phyloP scores from a whole-genome alignment of 2,329 filamentous ascomycete genomes.

The Neospermospora avenae region DNA sequence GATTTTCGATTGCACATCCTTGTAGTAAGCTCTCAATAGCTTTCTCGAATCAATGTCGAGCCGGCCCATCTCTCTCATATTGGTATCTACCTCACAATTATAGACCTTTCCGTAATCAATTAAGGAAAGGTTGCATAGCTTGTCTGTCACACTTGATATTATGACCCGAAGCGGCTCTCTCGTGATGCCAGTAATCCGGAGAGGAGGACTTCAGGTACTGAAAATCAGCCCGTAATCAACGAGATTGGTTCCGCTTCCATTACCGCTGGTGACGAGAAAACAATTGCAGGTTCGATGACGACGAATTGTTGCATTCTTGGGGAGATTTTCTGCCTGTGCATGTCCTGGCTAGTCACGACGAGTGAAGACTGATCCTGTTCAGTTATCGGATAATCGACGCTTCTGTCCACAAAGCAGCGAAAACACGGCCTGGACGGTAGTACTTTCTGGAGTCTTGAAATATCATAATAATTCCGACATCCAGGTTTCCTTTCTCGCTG shows the following conservation, averaged over 20 bases:
- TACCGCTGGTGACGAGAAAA: conserved; percentile 23
- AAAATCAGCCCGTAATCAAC: conserved; percentile 26
- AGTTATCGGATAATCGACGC: neutral
- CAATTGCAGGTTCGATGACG: conserved; percentile 24
- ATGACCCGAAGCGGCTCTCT: conserved; percentile 18
- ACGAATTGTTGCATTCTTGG: conserved; percentile 27
- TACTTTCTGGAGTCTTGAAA: neutral
- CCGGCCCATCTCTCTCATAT: conserved; percentile 26
- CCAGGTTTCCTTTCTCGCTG: neutral
- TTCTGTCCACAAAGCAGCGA: neutral
- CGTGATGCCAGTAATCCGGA: conserved; percentile 8
- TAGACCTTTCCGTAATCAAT: conserved; percentile 26
- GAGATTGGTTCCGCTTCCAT: conserved; percentile 20
- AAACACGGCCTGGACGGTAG: neutral
- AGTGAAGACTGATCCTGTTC: conserved; percentile 18
- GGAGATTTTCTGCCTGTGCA: conserved; percentile 19
- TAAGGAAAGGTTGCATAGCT: conserved; percentile 17
- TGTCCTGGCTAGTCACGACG: conserved; percentile 8
- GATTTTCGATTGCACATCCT: too few relatives aligned
- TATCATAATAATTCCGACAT: too few relatives aligned
- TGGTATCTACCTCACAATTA: conserved; percentile 27
- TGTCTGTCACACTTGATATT: conserved; percentile 11
- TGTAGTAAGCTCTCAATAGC: conserved; percentile 12
- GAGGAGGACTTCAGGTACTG: conserved; percentile 13
- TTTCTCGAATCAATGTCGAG: conserved; percentile 20